A percentile compares a stretch with the other conserved stretches of the same genome.
phyloP scores from a whole-genome alignment of 306 rosid genomes.

The Acacia crassicarpa region DNA sequence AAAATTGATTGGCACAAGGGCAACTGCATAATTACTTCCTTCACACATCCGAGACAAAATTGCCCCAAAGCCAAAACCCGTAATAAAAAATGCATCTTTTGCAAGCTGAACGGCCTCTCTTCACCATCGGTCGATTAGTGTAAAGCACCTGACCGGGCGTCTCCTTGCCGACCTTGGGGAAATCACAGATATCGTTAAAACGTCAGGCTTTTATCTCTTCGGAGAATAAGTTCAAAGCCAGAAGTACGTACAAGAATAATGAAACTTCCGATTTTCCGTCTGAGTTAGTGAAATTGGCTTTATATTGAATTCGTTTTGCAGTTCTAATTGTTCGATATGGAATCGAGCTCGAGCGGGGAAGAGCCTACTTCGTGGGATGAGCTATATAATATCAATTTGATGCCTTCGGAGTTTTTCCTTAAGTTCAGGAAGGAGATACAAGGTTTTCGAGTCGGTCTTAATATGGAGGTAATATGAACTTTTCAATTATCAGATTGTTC shows the following conservation, averaged over 20 bases:
- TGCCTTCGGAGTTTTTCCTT: conserved; percentile 78
- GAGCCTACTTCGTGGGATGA: conserved; percentile 82
- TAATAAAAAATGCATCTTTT: no score
- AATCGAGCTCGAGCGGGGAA: conserved; percentile 49
- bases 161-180: neutral
- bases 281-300: neutral
- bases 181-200: neutral
- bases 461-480: conserved; percentile 63
- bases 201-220: neutral
- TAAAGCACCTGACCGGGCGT: neutral
- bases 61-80: no score
- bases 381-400: conserved; percentile 59
- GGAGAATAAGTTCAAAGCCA: neutral
- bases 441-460: conserved; percentile 80
- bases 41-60: no score
- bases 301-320: conserved; percentile 26
- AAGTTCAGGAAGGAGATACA: conserved; percentile 83
- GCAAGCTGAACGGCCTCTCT: neutral
- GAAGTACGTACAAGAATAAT: neutral
- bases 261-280: neutral
- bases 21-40: no score
- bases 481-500: neutral
- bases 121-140: neutral
- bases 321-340: conserved; percentile 40
- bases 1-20: no score